Evolutionary conservation across 345 rosid genomes (phyloP), one percentile per base, ranked within the genome.

Genomic region (Eucalyptus sideroxylon): DNA sequence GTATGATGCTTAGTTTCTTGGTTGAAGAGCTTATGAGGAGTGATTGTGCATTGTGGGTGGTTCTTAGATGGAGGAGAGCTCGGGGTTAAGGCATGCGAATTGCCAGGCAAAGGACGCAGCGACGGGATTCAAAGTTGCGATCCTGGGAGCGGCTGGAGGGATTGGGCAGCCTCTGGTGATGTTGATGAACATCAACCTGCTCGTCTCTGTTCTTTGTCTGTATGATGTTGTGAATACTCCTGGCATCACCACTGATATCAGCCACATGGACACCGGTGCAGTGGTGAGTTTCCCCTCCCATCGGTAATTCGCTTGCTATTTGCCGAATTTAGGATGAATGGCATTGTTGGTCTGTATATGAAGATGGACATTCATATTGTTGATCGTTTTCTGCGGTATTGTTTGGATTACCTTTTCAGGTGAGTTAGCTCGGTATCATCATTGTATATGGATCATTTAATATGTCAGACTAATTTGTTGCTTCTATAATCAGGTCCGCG

Each of bases 191-290:
- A 97, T 95, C 95, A 98, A 97, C 88, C 99, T 99, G 6, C 93
- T 98, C 92, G 98, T 98, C 56, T 97, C 99, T 1, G 93, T 96
- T 91, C 99, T 96, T 92, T 98, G 95, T 92, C 95, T 98, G 65
- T 96, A 97, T 88, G 99, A 98, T 90, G 99, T 98, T 34, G 98
- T 96, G 16, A 98, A 98, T 82, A 93, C 97, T 86, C 98, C 96
- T 90, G 99, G 99, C 80, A 96, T 98, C 44, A 96, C 99, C 23
- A 95, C 99, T n/a, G 99, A 98, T 91, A 95, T 97, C 86, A 95
- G 99, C 92, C 99, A 98, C 90, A 98, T 98, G 99, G 99, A 98
- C 92, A 97, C 99, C 44, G 92, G 93, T 88, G 99, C 99, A 40
- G 94, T 97, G 93, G 99, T 98, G 93, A 93, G 93, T 88, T 82